Evolutionary conservation across 169 alveolate genomes (phyloP), one percentile per base, ranked within the genome.

Genomic region (Babesia microti): DNA sequence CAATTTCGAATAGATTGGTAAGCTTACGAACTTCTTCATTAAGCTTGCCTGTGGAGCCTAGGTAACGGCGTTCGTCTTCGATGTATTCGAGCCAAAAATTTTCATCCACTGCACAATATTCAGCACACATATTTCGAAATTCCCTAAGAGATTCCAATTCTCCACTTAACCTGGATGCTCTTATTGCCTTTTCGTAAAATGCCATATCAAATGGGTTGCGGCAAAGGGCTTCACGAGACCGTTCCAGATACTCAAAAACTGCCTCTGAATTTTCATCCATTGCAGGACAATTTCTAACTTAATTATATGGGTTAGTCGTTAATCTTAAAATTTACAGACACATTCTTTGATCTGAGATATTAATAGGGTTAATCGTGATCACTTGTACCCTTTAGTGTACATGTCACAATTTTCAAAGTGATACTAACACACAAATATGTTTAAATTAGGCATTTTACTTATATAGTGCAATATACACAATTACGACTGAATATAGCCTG

Each of bases 71-170:
- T 28, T 47, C 53, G 37, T 63, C 75, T 40, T 63, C 68, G 37
- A 63, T 43, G 47, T 47, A 63, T 22, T 59, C 42, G 15, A 63
- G 34, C 75, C 75, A 63, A 45, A 54, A 63, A 7, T 48, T 42
- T 35, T 63, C 75, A 18, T 63, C 75, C 3, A 54, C 68, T 15
- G 53, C 47, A 14, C 75, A 63, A 48, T 63, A 54, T 42, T 63
- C 53, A 12, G 44, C 47, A 46, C 63, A 63, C 43, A 53, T 49
- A 5, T 41, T 41, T 28, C 67, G 39, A 34, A 63, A 53, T 12
- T 44, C 40, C 53, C 53, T 54, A 18, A 63, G 55, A 6, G 30
- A 54, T 41, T 46, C 42, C 19, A 37, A 43, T 41, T 54, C 48
- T 41, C 53, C 53, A 41, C 37, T 49, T n/a, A 47, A 49, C 14